Conservation (phyloP, 2,329 filamentous ascomycete genomes). For the Exophiala oligosperma region DNA sequence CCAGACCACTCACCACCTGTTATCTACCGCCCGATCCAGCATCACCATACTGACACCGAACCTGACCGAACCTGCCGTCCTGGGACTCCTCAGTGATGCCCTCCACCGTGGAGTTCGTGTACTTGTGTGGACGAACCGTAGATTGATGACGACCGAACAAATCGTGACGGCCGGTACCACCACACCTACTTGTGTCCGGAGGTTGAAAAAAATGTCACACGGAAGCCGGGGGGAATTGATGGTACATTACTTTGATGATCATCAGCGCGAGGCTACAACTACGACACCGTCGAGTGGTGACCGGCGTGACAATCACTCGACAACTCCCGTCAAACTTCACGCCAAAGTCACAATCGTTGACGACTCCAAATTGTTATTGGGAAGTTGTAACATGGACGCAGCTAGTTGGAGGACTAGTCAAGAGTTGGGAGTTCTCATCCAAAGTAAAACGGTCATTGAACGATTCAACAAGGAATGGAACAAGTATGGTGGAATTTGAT, state of each 20-base stretch:
- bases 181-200: constrained; percentile 62
- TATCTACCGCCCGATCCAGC: constrained; percentile 56
- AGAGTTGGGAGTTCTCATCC: constrained; percentile 69
- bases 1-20: constrained; percentile 60
- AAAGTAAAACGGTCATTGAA: constrained; percentile 42
- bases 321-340: constrained; percentile 58
- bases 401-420: constrained; percentile 87
- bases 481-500: constrained; percentile 5
- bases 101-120: constrained; percentile 68
- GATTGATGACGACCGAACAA: constrained; percentile 77
- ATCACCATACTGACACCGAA: constrained; percentile 79
- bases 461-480: constrained; percentile 30
- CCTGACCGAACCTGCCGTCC: constrained; percentile 65
- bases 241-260: constrained; percentile 26
- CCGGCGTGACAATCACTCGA: background rate
- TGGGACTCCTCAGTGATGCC: constrained; percentile 61
- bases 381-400: constrained; percentile 81
- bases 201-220: constrained; percentile 30
- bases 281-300: background rate
- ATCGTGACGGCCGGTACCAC: constrained; percentile 76
- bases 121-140: constrained; percentile 64
- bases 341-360: constrained; percentile 77
- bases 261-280: constrained; percentile 10
- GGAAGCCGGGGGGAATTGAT: constrained; percentile 20
- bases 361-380: constrained; percentile 64